Base-by-base conservation (phyloP, 352 stramenopile species). In the Phytophthora tubulina region DNA sequence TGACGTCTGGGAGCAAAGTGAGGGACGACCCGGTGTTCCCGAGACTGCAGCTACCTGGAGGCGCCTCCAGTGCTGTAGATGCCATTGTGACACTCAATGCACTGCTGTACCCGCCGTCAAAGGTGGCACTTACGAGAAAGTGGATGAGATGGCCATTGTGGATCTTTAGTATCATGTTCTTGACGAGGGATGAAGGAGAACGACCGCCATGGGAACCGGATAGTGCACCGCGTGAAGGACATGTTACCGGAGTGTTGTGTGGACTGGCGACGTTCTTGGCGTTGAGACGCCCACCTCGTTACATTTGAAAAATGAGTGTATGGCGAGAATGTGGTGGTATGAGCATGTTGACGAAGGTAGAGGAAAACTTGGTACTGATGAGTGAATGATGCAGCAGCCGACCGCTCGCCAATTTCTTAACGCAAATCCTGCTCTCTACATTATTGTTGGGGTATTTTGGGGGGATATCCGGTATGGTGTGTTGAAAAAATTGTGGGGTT, bases 41-140 rank as follows among this genome's bases (percentile, higher is more conserved):
- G 44, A 72, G 39, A 38, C 9, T 60, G 10, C 55, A 55, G 35
- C 27, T 63, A 13, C 17, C 44, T 10, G 63, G 69, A 33, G 69
- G 69, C 3, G 31, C 46, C 14, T 63, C 63, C 15, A 56, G 54
- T 51, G 56, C 69, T 1, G 56, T 68, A 33, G 63, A 76, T 42
- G 61, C 54, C 69, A 30, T 76, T 35, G 69, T 76, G 55, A 64
- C 69, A 36, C 50, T 76, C 32, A 76, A 76, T 49, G 69, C 63
- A n/a, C 21, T 76, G 39, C 17, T 76, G 63, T 76, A 76, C 14
- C 69, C 63, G 38, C 69, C 69, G 13, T 76, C 63, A 5, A 46
- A 56, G 38, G 62, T 76, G 27, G 63, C 63, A 32, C 54, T 76
- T 3, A 51, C 69, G 17, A 46, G 62, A 15, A 44, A n/a, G 5